phyloP scores from a whole-genome alignment of 768 basidiomycete species.

The Amanita thiersii region DNA sequence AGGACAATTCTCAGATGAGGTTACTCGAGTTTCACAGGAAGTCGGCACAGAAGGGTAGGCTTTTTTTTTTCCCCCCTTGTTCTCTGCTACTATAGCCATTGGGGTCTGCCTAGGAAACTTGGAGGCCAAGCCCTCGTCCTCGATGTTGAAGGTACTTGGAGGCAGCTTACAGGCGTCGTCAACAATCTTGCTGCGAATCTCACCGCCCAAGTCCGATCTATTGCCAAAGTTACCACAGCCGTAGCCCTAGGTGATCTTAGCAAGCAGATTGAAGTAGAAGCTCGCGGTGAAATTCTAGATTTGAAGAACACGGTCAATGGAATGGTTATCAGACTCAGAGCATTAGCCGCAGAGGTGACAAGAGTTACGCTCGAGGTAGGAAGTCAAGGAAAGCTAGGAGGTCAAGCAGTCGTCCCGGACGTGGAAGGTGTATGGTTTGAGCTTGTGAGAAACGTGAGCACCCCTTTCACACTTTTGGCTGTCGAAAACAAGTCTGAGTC shows the following conservation, averaged over 20 bases:
- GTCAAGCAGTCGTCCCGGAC: conserved; percentile 81
- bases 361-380: conserved; percentile 82
- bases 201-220: conserved; percentile 78
- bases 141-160: conserved; percentile 89
- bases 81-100: conserved; percentile 1
- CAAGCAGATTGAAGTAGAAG: conserved; percentile 89
- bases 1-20: conserved; percentile 85
- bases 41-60: conserved; percentile 73
- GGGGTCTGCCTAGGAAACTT: conserved; percentile 53
- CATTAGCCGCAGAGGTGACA: conserved; percentile 76
- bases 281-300: conserved; percentile 83
- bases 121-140: conserved; percentile 82
- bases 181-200: conserved; percentile 77
- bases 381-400: conserved; percentile 82
- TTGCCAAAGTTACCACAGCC: conserved; percentile 89
- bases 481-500: background rate
- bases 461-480: background rate
- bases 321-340: conserved; percentile 51
- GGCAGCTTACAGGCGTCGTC: conserved; percentile 74
- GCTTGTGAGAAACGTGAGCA: conserved; percentile 62
- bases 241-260: conserved; percentile 86
- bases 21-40: conserved; percentile 77
- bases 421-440: conserved; percentile 92
- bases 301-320: conserved; percentile 61
- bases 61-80: conserved; percentile 3